Base-by-base conservation (phyloP, 495 filamentous ascomycete species). In the Penicillium diatomitis region DNA sequence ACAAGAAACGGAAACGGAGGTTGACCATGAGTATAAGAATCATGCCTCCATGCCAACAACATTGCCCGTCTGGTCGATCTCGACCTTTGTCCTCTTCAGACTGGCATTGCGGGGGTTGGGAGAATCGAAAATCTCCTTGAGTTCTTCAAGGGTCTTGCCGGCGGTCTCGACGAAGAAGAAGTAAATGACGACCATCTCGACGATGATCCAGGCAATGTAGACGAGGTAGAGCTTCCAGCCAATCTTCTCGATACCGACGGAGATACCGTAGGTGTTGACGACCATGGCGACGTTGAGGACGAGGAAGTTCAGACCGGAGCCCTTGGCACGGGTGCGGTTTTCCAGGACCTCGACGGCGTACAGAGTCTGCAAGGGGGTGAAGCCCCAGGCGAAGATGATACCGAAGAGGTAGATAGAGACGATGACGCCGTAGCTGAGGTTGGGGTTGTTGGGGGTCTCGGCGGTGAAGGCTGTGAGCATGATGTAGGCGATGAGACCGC, bases 201-300 rank as follows among this genome's bases (percentile, higher is more conserved):
- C 51, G 8, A 74, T 49, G 45, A 77, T 70, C 79, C 79, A 83
- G 48, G 76, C 70, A 31, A 78, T 70, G 55, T 81, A 79, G n/a
- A 82, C 65, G 56, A 85, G 76, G 55, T 86, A 84, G 37, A 85
- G 73, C n/a, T 82, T 81, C 50, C 74, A 76, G n/a, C 76, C 75
- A n/a, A 75, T 73, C 9, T 78, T 83, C 55, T 83, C 81, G 2
- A 82, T 75, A 56, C 81, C 77, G 2, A 68, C 68, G 2, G 67
- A 72, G 40, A 71, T 74, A 8, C 69, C 78, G 58, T 79, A 84
- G 61, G 80, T 69, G 56, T 81, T 80, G 4, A 72, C 68, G 2
- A 72, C 75, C 36, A 51, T 47, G 34, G 44, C 47, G 35, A 76
- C 65, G 47, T 75, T 75, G 41, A 77, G 66, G 50, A 72, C 71